Percentiles rank a stretch among this genome's conserved stretches.
Evolutionary conservation across 2,329 filamentous ascomycete species (phyloP).

Genomic region (Nigrograna mackinnonii): DNA sequence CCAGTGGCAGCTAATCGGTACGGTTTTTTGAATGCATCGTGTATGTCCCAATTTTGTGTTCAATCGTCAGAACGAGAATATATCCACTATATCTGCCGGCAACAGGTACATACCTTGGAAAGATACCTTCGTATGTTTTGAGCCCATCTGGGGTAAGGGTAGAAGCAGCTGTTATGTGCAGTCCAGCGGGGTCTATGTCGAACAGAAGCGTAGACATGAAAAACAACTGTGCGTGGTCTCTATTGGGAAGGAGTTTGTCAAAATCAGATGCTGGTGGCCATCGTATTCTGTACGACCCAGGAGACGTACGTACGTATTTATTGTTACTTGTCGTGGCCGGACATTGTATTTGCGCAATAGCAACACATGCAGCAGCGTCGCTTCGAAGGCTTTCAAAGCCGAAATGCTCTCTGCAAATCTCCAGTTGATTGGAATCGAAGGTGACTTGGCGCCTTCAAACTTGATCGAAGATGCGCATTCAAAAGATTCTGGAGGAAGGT

Average conservation of each 20-base stretch:
- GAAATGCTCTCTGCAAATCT: slow-evolving; percentile 59
- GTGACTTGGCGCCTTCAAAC: slow-evolving; percentile 49
- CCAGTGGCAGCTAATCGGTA: slow-evolving; percentile 45
- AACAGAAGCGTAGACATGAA: slow-evolving; percentile 45
- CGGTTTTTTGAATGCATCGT: slow-evolving; percentile 14
- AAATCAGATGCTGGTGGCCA: too few species aligned
- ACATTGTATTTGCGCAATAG: slow-evolving; percentile 50
- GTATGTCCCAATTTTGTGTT: slow-evolving; percentile 28
- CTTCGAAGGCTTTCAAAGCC: slow-evolving; percentile 55
- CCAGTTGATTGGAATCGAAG: slow-evolving; percentile 60
- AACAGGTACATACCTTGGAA: too few species aligned
- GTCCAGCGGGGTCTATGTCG: slow-evolving; percentile 36
- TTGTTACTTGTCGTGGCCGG: slow-evolving; percentile 44
- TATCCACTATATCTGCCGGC: too few species aligned
- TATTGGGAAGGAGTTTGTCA: slow-evolving; percentile 10
- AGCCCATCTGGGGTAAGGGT: slow-evolving; percentile 13
- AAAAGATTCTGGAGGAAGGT: slow-evolving; percentile 40
- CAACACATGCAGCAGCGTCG: slow-evolving; percentile 49
- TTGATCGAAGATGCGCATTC: slow-evolving; percentile 39
- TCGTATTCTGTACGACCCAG: background rate
- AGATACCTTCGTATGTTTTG: slow-evolving; percentile 22
- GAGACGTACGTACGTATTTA: slow-evolving; percentile 48
- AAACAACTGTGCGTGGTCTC: slow-evolving; percentile 50
- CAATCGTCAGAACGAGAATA: too few species aligned
- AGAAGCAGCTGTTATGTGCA: slow-evolving; percentile 16